These are phyloP conservation scores for Tetramitus jugosus DNA, from an alignment of 208 protist species.

Conservation along the genomic window DNA sequence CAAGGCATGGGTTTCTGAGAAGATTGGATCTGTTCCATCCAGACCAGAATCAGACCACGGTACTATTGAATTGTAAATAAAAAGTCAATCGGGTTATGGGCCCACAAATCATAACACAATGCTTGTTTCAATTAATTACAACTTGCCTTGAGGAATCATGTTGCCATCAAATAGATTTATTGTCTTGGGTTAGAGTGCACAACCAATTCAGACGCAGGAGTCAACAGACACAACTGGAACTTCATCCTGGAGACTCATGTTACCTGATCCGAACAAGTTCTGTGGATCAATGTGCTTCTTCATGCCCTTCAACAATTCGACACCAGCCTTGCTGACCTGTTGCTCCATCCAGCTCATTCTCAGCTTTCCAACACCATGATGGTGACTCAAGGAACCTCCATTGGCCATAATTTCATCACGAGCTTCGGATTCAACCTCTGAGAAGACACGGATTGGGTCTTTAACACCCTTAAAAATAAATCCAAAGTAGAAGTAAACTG, in stretches of 20 bases:
- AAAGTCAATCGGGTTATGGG: too few relatives aligned
- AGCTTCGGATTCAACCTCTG: slow-evolving; percentile 39
- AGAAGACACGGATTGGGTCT: slow-evolving; percentile 34
- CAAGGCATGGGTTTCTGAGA: neutral
- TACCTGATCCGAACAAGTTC: slow-evolving; percentile 33
- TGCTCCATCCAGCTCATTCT: slow-evolving; percentile 24
- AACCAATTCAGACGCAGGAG: too few relatives aligned
- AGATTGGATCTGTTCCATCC: too few relatives aligned
- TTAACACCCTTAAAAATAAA: slow-evolving; percentile 29
- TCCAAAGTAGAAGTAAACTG: slow-evolving; percentile 54
- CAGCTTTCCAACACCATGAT: slow-evolving; percentile 34
- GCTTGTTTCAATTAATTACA: too few relatives aligned
- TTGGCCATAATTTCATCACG: slow-evolving; percentile 41
- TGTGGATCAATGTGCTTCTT: slow-evolving; percentile 36
- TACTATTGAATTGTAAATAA: too few relatives aligned
- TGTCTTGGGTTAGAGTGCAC: too few relatives aligned
- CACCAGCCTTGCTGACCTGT: neutral
- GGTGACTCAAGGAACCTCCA: slow-evolving; percentile 34
- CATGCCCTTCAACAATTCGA: slow-evolving; percentile 23
- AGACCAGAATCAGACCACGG: too few relatives aligned
- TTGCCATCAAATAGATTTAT: too few relatives aligned
- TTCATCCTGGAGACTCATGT: too few relatives aligned
- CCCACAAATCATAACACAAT: too few relatives aligned
- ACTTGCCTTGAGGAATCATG: too few relatives aligned
- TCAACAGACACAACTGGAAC: too few relatives aligned